Percentiles rank a stretch among this genome's conserved stretches.
These are phyloP conservation scores for Caryopteris hybrid DNA, from an alignment of 305 asterid species.

Conservation along the genomic window DNA sequence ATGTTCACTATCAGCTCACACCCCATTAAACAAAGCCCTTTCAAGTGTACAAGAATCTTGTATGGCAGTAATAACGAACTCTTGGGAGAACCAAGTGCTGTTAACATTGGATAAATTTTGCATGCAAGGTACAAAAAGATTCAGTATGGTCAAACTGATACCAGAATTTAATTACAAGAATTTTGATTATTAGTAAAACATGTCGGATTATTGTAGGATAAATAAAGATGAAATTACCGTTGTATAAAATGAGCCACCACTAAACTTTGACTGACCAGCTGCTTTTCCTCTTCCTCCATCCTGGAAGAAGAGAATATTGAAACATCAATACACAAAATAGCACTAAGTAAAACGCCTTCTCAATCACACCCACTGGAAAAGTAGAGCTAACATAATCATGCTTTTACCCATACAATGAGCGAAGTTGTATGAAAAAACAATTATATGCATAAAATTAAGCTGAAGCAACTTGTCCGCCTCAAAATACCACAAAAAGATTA, in stretches of 20 bases:
- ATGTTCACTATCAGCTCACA: not conserved
- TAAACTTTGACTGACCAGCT: conserved; percentile 37
- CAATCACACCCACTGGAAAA: not conserved
- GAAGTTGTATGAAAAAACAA: not conserved
- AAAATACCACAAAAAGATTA: not conserved
- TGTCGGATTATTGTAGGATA: not conserved
- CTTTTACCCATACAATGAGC: not conserved
- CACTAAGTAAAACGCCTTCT: not conserved
- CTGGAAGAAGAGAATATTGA: conserved; percentile 25
- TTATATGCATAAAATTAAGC: not conserved
- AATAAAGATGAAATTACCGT: conserved; percentile 39
- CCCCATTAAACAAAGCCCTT: not conserved
- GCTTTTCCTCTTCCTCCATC: conserved; percentile 62
- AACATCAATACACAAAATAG: conserved; percentile 4
- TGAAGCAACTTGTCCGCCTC: not conserved
- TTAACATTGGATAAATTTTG: not conserved
- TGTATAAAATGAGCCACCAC: conserved; percentile 66
- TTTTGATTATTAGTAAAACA: not conserved
- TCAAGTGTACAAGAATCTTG: not conserved
- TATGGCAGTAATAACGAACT: not conserved
- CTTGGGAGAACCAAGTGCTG: not conserved
- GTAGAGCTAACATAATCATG: not conserved
- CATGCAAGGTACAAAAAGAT: not conserved
- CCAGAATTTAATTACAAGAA: not conserved
- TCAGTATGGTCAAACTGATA: not conserved